Base-by-base conservation (phyloP, 1,284 basidiomycete genomes). In the Inonotus obliquus region DNA sequence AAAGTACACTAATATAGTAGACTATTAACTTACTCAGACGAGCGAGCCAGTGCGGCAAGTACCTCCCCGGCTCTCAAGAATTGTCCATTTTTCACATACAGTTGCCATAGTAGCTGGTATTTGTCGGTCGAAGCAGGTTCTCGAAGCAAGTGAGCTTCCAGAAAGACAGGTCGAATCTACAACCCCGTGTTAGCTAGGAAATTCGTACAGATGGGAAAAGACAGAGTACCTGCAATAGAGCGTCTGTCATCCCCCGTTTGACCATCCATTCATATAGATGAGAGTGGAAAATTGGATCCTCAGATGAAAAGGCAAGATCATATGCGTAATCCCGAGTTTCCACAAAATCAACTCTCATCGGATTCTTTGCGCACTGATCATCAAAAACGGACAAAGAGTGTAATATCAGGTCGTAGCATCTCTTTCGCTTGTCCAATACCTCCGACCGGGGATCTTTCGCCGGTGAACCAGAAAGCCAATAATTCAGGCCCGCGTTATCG, bases 211-310 rank as follows among this genome's bases (percentile, higher is more conserved):
- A 45, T 10, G 55, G n/a, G 52, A 37, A 37, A 37, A 14, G 29
- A 27, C 38, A 9, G 68, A 82, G 61, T 63, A 94, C 94, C 79
- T 95, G 92, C 29, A 99, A 80, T 23, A 99, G 78, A 72, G 96
- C 90, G 70, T 98, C 94, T 17, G 92, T 90, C 66, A 93, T 79
- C 9, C 87, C 84, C 44, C 86, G 83, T 29, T 78, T 76, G 52
- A 98, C 90, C 57, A 96, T 77, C 96, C 96, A 98, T 69, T 96
- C 94, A 72, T 99, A 99, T 64, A 99, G 74, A 52, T 88, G 89
- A 44, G 90, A 94, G 75, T 99, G 96, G 79, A 98, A 98, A 74
- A 97, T 86, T 68, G 94, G 88, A 72, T 99, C 96, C 56, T 90
- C 82, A 64, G 89, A 89, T 1, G 84, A 79, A 64, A 98, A 89